Conservation (phyloP, 305 asterid species). For the Fraxinus dipetala region DNA sequence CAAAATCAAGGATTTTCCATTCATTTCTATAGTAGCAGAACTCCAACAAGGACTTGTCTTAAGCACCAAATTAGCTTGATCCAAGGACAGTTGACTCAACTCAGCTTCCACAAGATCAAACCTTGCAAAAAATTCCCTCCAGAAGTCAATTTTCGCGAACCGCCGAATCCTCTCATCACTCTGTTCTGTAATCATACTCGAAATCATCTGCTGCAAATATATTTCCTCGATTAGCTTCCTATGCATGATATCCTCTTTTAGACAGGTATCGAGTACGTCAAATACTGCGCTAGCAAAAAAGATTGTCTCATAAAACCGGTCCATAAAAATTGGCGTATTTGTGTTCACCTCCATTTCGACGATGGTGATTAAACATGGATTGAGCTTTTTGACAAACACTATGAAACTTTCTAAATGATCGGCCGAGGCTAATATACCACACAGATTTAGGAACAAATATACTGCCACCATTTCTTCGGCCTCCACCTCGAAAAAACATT, state of each 20-base stretch:
- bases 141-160: constrained; percentile 15
- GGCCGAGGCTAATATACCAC: constrained; percentile 18
- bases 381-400: constrained; percentile 11
- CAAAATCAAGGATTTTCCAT: constrained; percentile 24
- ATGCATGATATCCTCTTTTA: not conserved
- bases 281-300: constrained; percentile 1
- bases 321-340: constrained; percentile 11
- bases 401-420: constrained; percentile 5
- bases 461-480: constrained; percentile 33
- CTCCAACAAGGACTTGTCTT: constrained; percentile 2
- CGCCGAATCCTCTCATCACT: constrained; percentile 21
- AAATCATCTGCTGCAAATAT: not conserved
- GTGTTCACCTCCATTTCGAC: constrained; percentile 19
- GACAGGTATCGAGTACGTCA: constrained; percentile 7
- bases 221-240: constrained; percentile 18
- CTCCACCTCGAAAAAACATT: constrained; percentile 15
- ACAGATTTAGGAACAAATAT: constrained; percentile 9
- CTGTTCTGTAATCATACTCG: constrained; percentile 17
- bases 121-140: constrained; percentile 27
- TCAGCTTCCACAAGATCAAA: constrained; percentile 24
- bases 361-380: constrained; percentile 24
- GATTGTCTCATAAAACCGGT: constrained; percentile 13
- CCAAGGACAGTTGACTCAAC: constrained; percentile 18
- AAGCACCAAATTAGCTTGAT: constrained; percentile 24
- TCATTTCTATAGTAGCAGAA: constrained; percentile 17